Conservation (phyloP, 2,329 filamentous ascomycete species). For the Colletotrichum endophyticum region DNA sequence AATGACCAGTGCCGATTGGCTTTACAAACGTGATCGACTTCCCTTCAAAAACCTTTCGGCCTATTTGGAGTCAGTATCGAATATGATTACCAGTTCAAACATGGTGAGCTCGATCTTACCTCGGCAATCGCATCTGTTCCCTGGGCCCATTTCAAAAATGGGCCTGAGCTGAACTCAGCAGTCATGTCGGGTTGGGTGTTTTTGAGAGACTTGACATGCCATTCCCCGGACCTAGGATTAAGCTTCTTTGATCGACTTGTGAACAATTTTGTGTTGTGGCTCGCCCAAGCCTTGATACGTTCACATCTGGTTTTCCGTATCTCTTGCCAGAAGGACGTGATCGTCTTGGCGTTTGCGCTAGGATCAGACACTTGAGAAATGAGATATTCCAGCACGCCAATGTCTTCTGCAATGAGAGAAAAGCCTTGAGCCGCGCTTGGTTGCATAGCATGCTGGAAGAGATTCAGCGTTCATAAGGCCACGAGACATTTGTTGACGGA, state of each 20-base stretch:
- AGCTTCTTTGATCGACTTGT: background rate
- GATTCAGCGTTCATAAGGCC: accelerated
- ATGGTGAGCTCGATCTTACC: background rate
- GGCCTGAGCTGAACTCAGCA: background rate
- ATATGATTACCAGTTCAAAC: accelerated
- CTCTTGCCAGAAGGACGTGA: constrained; percentile 18
- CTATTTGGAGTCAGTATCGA: accelerated
- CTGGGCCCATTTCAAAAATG: background rate
- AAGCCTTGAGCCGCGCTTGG: background rate
- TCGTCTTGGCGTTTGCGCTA: background rate
- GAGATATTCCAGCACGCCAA: background rate
- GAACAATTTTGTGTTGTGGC: constrained; percentile 10
- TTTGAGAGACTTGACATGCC: background rate
- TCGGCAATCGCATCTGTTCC: background rate
- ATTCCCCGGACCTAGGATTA: background rate
- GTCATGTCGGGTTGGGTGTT: background rate
- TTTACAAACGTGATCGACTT: background rate
- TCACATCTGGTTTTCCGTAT: constrained; percentile 25
- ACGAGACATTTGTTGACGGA: accelerated
- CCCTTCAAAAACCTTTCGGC: background rate
- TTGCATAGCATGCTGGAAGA: background rate
- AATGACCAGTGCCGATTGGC: no score
- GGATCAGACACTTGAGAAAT: background rate
- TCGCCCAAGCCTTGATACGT: constrained; percentile 22
- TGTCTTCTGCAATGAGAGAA: background rate